Conservation (phyloP, 2,329 filamentous ascomycete genomes). For the Knoxdaviesia proteae region DNA sequence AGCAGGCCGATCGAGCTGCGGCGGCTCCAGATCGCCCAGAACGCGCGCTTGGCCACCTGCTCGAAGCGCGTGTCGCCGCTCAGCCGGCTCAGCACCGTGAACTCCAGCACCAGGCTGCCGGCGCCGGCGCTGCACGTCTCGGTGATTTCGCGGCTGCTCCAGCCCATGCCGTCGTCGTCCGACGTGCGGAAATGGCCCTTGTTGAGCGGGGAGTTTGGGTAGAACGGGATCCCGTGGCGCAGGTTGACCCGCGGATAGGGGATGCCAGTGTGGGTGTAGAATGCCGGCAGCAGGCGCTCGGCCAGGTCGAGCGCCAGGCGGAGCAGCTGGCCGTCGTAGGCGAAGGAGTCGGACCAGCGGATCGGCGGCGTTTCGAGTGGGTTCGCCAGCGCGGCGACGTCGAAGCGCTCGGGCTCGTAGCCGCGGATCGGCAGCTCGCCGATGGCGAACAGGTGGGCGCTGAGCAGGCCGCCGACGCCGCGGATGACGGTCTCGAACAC, state of each 20-base stretch:
- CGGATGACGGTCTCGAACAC: constrained; percentile 96
- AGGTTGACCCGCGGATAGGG: constrained; percentile 92
- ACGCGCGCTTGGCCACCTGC: constrained; percentile 70
- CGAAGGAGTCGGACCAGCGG: constrained; percentile 53
- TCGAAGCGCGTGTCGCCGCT: constrained; percentile 81
- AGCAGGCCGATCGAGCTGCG: constrained; percentile 73
- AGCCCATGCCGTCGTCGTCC: constrained; percentile 14
- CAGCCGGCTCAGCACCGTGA: constrained; percentile 72
- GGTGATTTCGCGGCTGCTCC: constrained; percentile 47
- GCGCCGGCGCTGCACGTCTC: constrained; percentile 94
- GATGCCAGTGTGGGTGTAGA: constrained; percentile 75
- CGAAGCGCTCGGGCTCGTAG: constrained; percentile 36
- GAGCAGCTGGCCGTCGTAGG: constrained; percentile 76
- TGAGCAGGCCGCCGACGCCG: constrained; percentile 74
- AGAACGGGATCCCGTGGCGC: constrained; percentile 78
- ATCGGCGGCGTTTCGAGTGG: constrained; percentile 33
- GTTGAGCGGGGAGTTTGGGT: constrained; percentile 66
- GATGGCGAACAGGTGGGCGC: constrained; percentile 80
- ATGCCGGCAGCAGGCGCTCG: constrained; percentile 69
- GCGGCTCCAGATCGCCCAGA: constrained; percentile 90
- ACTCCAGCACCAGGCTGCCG: constrained; percentile 86
- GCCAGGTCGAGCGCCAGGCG: constrained; percentile 76
- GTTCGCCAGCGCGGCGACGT: constrained; percentile 4
- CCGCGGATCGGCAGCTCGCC: constrained; percentile 74
- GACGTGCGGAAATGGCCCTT: constrained; percentile 20